Conservation (phyloP, 495 filamentous ascomycete genomes). For the Apiosordaria backusii region DNA sequence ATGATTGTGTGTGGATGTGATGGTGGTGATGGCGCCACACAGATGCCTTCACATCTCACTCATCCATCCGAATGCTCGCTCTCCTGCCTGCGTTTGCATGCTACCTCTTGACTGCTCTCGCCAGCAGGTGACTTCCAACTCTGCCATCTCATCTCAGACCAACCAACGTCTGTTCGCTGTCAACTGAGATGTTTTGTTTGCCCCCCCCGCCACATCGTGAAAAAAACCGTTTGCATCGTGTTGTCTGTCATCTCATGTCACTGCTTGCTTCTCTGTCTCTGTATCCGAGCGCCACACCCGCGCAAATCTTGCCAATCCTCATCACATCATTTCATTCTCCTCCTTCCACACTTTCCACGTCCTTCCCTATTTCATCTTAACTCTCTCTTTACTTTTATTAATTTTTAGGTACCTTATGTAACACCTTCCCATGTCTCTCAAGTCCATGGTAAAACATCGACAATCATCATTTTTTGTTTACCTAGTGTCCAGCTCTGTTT, state of each 20-base stretch:
- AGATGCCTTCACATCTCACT: neutral
- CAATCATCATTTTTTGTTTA: neutral
- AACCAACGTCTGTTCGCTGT: neutral
- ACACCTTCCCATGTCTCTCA: neutral
- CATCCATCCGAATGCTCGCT: neutral
- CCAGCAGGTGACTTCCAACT: no score
- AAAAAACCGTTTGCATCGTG: neutral
- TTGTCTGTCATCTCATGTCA: neutral
- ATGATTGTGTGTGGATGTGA: neutral
- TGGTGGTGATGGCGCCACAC: neutral
- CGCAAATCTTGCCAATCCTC: constrained; percentile 2
- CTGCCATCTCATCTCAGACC: neutral
- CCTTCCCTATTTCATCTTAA: neutral
- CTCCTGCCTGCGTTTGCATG: neutral
- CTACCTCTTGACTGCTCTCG: no score
- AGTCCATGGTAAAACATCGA: neutral
- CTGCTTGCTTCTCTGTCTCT: neutral
- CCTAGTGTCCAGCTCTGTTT: no score
- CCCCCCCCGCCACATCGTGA: neutral
- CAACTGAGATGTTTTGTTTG: neutral
- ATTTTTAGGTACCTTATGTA: no score
- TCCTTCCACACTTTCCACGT: neutral
- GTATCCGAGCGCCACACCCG: constrained; percentile 1
- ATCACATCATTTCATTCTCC: neutral
- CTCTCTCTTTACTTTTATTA: neutral